Percentiles rank a stretch among this genome's conserved stretches.
Conservation (phyloP, 1,284 basidiomycete species). For the Ustilago bromivora region DNA sequence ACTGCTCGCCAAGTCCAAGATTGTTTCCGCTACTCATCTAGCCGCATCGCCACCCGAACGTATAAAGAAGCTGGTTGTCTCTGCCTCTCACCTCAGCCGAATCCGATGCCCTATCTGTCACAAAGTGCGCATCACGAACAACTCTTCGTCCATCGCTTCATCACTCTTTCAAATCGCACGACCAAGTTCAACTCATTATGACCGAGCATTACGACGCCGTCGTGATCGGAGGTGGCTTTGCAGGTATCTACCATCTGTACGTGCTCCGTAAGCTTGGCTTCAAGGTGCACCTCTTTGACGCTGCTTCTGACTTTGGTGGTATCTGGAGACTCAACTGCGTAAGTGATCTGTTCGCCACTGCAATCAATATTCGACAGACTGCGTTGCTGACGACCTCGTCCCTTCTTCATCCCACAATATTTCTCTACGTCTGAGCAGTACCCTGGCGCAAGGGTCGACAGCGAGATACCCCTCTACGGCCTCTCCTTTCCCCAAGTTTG, state of each 20-base stretch:
- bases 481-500: slow-evolving; percentile 52
- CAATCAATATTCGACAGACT: background rate
- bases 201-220: slow-evolving; percentile 48
- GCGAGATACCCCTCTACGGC: slow-evolving; percentile 52
- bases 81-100: background rate
- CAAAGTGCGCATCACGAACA: background rate
- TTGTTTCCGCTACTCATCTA: background rate
- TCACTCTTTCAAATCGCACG: background rate
- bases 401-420: background rate
- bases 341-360: background rate
- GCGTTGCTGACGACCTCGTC: background rate
- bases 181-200: slow-evolving; percentile 17
- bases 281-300: slow-evolving; percentile 51
- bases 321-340: slow-evolving; percentile 51
- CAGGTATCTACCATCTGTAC: slow-evolving; percentile 46
- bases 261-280: slow-evolving; percentile 47
- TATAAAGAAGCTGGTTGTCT: background rate
- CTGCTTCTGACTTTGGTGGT: slow-evolving; percentile 53
- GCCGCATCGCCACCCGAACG: background rate
- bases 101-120: background rate
- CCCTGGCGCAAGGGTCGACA: slow-evolving; percentile 53
- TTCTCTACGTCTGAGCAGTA: slow-evolving; percentile 17
- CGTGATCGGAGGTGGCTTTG: slow-evolving; percentile 51
- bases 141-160: background rate
- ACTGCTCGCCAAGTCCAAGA: background rate